These are phyloP conservation scores for Phytophthora pseudosyringae DNA, from an alignment of 352 stramenopile species.

Conservation along the genomic window DNA sequence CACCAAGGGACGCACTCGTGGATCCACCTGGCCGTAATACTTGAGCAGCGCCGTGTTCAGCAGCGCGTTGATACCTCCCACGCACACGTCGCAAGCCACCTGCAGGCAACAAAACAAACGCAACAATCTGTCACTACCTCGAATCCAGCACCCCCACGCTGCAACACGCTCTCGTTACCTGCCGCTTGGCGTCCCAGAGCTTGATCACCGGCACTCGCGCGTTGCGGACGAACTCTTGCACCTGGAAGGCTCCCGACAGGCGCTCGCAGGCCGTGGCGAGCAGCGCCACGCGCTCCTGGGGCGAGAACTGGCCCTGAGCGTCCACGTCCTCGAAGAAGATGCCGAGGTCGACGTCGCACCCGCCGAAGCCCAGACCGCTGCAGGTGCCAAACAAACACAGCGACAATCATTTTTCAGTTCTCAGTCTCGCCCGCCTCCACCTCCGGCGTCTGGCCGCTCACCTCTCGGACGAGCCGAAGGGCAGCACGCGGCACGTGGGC, in stretches of 20 bases:
- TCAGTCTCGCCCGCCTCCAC: background rate
- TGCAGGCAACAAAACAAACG: constrained; percentile 14
- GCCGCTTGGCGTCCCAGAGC: constrained; percentile 67
- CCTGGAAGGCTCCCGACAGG: constrained; percentile 53
- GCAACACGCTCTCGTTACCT: constrained; percentile 33
- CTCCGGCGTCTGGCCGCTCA: constrained; percentile 15
- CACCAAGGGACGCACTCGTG: constrained; percentile 90
- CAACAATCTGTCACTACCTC: background rate
- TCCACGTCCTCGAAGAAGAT: constrained; percentile 85
- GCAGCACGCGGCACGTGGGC: constrained; percentile 64
- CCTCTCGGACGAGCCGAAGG: constrained; percentile 85
- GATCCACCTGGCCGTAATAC: constrained; percentile 72
- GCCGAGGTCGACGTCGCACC: constrained; percentile 81
- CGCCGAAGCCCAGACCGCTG: constrained; percentile 77
- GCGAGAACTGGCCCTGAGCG: constrained; percentile 59
- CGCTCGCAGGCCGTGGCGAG: constrained; percentile 55
- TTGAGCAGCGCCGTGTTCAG: constrained; percentile 86
- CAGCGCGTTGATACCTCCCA: constrained; percentile 72
- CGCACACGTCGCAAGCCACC: constrained; percentile 75
- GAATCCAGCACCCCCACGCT: background rate
- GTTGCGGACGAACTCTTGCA: constrained; percentile 74
- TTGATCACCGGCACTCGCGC: constrained; percentile 84
- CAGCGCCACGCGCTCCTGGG: constrained; percentile 64
- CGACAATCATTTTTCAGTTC: constrained; percentile 11
- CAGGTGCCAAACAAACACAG: constrained; percentile 6